Base-by-base conservation (phyloP, 2,329 filamentous ascomycete species). In the Paecilomyces sp. region DNA sequence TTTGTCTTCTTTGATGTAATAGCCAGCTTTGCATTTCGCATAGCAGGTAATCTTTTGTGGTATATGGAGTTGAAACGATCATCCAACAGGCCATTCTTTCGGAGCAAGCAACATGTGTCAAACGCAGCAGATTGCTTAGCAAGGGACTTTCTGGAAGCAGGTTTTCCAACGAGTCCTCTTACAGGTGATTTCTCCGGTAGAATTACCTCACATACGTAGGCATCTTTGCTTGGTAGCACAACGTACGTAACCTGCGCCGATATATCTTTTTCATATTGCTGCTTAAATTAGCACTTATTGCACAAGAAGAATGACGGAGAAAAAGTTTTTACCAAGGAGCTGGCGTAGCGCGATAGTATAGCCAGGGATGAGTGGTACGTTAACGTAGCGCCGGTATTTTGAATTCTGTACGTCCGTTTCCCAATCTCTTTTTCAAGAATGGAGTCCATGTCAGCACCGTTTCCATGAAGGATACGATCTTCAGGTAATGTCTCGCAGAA, bases 111-210 rank as follows among this genome's bases (percentile, higher is more conserved):
- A 68, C 92, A 97, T 56, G 89, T 85, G 68, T 92, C 85, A 70
- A 93, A 97, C 0, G 94, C 93, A 2, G 92, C 93, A 0, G 92
- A 91, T 64, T 90, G 91, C 72, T 94, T 95, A 3, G 94, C 93
- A 18, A 88, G 76, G 31, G 86, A 81, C 73, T 96, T 97, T 60
- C 82, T 90, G 7, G 79, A 71, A 58, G 88, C 85, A 0, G 85
- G 76, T 7, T 77, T 79, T 4, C 94, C 93, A 12, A 81, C 79
- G 4, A 84, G 81, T 31, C 84, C 86, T 58, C 81, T 83, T 36
- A 97, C 77, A 0, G 91, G 91, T 0, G 91, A 89, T 24, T 81
- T 81, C 12, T 87, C 83, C 0, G 94, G 93, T 25, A 99, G 77
- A 11, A 91, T 81, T 1, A 96, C 85, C 67, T 96, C 91, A 63